Evolutionary conservation across 169 alveolate genomes (phyloP), one percentile per base, ranked within the genome.

Genomic region (Cryptosporidium bovis): DNA sequence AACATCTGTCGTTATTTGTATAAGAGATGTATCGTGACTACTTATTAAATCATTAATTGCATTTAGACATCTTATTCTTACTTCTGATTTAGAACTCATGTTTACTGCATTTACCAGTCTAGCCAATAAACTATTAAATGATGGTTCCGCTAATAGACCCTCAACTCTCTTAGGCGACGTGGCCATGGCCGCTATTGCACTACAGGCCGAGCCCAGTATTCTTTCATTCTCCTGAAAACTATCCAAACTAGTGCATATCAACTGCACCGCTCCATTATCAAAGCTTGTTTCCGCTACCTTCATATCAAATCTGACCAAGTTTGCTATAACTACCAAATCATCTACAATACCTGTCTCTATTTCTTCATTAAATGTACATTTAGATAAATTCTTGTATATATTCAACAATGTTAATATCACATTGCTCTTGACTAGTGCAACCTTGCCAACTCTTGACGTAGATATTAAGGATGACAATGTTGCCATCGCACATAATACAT

Each of bases 161-260:
- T 92, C 91, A 24, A 94, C 95, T n/a, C 96, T 92, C 40, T 93
- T 94, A 2, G 95, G 96, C 16, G 95, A 93, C 20, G 95, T 91
- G 62, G 97, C 94, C 95, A 95, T 84, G 20, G 96, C 82, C 6
- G 97, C 98, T 50, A 95, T 93, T 66, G 97, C 95, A 44, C 92
- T 94, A 83, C 96, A 95, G 6, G 96, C 93, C 44, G 95, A 92
- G 51, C 94, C 95, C 20, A 95, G 84, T 36, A 95, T 96, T 27
- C 83, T 66, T 3, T 95, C 95, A 64, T 92, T 92, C 60, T 93
- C 94, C 65, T 92, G 93, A 90, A 93, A 94, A 55, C 66, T 55
- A 71, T 94, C 94, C 66, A 95, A 91, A 51, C 97, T 94, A 12
- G 90, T 56, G 83, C 97, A 94, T 46, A 95, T 68, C 40, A 93